Base-by-base conservation (phyloP, 2,329 filamentous ascomycete species). In the Cladosporium sp. region DNA sequence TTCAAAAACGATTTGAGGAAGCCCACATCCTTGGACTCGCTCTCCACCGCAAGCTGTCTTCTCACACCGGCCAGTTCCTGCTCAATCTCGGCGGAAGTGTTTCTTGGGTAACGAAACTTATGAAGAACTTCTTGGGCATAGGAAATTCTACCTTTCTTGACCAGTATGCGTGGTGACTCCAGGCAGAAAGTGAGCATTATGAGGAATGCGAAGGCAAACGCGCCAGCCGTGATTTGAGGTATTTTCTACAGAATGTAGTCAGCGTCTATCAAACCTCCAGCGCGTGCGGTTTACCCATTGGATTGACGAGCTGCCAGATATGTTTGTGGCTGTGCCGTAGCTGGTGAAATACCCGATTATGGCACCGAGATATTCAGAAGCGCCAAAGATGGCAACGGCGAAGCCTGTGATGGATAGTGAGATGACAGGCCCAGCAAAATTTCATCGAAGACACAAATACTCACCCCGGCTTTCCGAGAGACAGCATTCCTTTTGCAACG, bases 341-440 rank as follows among this genome's bases (percentile, higher is more conserved):
- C 66, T 86, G 57, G 85, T 81, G 61, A 89, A 90, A 70, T 89
- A 90, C 8, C 85, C 85, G 16, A 91, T 74, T 59, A 90, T 84
- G 56, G 90, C 88, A 19, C 86, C 86, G 9, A 58, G 18, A 63
- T 90, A 90, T 16, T 90, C 86, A 49, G 85, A 76, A 1, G 82
- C 83, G 0, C 82, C 79, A 64, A 86, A 86, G 6, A 83, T 75
- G 59, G 82, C 84, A 1, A 85, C 87, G 63, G 85, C 89, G 11
- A 90, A 79, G 58, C 87, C 81, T 34, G 80, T 74, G 52, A 83
- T 80, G 22, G 76, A 28, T 7, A 77, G 42, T 77, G 83, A 81
- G 22, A 76, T 78, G 42, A 77, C 76, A 2, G 22, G 22, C 7
- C 22, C 22, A 28, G 22, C 4, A 7, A 28, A 5, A 28, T 28